phyloP scores from a whole-genome alignment of 106 monocot genomes.

The Allium fistulosum region DNA sequence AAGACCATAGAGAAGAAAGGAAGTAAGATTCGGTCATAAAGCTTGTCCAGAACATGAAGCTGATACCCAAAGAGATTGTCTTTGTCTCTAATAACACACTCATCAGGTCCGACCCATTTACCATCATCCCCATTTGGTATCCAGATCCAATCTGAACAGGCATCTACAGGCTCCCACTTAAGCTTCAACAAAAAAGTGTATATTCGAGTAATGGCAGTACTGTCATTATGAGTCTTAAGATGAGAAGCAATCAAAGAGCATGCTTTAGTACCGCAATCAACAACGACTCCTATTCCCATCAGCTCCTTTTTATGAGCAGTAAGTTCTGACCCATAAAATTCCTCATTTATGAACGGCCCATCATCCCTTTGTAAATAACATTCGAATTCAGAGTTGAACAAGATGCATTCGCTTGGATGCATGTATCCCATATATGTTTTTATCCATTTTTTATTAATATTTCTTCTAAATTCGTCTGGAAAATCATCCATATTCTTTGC shows the following conservation, averaged over 20 bases:
- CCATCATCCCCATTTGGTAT: conserved; percentile 7
- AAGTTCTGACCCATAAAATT: conserved; percentile 7
- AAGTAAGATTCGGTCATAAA: background rate
- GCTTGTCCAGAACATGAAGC: conserved; percentile 6
- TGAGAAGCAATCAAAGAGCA: conserved; percentile 9
- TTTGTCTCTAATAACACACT: conserved; percentile 7
- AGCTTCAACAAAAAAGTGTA: conserved; percentile 3
- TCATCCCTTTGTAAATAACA: conserved; percentile 2
- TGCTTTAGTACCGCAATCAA: background rate
- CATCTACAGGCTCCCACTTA: conserved; percentile 7
- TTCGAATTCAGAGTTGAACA: conserved; percentile 2
- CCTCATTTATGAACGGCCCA: conserved; percentile 10
- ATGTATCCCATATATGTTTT: conserved; percentile 20
- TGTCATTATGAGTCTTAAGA: conserved; percentile 2
- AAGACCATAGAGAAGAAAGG: conserved; percentile 6
- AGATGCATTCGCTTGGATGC: conserved; percentile 3
- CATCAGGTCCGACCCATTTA: conserved; percentile 3
- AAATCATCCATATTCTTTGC: background rate
- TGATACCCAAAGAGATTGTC: conserved; percentile 8
- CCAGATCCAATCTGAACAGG: conserved; percentile 9
- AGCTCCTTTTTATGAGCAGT: background rate
- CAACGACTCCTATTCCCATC: background rate
- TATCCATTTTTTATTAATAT: conserved; percentile 32
- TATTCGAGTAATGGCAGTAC: background rate
- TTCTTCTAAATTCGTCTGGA: conserved; percentile 13